Evolutionary conservation across 2,329 filamentous ascomycete species (phyloP).

Genomic region (Sporothrix schenckii): DNA sequence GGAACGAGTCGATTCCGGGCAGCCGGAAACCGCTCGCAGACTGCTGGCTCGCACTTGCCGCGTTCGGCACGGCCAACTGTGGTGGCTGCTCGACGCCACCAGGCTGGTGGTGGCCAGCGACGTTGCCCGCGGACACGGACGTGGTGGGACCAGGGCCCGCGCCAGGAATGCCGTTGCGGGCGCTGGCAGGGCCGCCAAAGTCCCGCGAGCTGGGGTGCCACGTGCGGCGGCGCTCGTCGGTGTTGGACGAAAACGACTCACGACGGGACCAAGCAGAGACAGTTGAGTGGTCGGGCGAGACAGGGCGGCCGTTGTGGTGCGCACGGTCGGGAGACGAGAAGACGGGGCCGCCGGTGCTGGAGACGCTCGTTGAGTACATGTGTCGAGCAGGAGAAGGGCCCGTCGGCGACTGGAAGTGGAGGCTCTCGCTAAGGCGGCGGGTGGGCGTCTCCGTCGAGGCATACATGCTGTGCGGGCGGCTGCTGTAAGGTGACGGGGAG

Average conservation of each 20-base stretch:
- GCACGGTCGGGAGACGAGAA: constrained; percentile 57
- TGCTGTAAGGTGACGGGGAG: constrained; percentile 72
- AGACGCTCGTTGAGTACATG: constrained; percentile 59
- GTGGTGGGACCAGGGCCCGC: not conserved
- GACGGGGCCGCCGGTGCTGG: constrained; percentile 52
- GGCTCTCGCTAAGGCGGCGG: constrained; percentile 73
- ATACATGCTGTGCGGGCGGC: constrained; percentile 74
- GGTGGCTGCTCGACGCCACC: constrained; percentile 43
- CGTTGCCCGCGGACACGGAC: not conserved
- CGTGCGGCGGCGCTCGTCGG: constrained; percentile 78
- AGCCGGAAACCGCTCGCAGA: constrained; percentile 62
- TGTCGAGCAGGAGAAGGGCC: constrained; percentile 42
- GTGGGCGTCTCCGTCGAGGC: constrained; percentile 64
- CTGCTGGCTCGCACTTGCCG: constrained; percentile 53
- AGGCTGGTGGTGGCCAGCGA: constrained; percentile 53
- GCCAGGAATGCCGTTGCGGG: constrained; percentile 35
- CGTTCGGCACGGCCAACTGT: constrained; percentile 50
- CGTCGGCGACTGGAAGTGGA: constrained; percentile 72
- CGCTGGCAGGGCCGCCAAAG: constrained; percentile 47
- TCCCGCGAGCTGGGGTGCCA: constrained; percentile 83
- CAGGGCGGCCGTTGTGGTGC: constrained; percentile 53
- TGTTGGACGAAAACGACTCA: constrained; percentile 63
- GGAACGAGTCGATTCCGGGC: constrained; percentile 87
- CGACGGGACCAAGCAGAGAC: constrained; percentile 63
- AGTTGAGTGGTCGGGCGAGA: constrained; percentile 64